Evolutionary conservation across 805 yeast species (phyloP).

Genomic region (Brettanomyces bruxellensis): DNA sequence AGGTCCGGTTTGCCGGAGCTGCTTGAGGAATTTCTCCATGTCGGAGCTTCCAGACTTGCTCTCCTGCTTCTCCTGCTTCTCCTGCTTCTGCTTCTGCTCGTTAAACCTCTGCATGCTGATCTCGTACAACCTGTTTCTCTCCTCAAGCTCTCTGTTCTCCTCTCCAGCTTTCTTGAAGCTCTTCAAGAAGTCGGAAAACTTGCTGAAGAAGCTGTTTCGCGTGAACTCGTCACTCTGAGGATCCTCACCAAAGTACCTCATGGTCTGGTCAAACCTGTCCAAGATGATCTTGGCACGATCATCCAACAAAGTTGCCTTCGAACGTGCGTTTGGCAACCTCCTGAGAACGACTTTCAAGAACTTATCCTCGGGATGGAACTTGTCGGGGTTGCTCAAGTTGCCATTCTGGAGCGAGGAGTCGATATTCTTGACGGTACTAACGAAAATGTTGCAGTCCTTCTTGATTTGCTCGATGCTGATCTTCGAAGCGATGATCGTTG

Average conservation of each 20-base stretch:
- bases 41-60: slow-evolving; percentile 31
- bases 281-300: slow-evolving; percentile 56
- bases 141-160: slow-evolving; percentile 76
- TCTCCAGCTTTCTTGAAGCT: slow-evolving; percentile 74
- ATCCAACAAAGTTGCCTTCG: slow-evolving; percentile 55
- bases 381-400: slow-evolving; percentile 67
- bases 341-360: slow-evolving; percentile 53
- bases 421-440: slow-evolving; percentile 56
- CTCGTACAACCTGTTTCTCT: slow-evolving; percentile 69
- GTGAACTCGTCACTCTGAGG: slow-evolving; percentile 52
- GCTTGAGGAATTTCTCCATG: slow-evolving; percentile 82
- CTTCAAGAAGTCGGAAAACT: slow-evolving; percentile 68
- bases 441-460: slow-evolving; percentile 59
- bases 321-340: slow-evolving; percentile 66
- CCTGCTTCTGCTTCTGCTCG: slow-evolving; percentile 25
- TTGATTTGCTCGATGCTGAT: slow-evolving; percentile 76
- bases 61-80: slow-evolving; percentile 31
- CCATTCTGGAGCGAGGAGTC: slow-evolving; percentile 72
- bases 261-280: slow-evolving; percentile 56
- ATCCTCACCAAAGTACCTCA: slow-evolving; percentile 90
- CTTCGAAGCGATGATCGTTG: slow-evolving; percentile 54
- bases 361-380: slow-evolving; percentile 78
- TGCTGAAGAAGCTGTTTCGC: slow-evolving; percentile 61
- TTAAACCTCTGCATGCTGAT: slow-evolving; percentile 55
- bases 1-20: slow-evolving; percentile 80